Percentiles rank a stretch among this genome's conserved stretches.
Evolutionary conservation across 176 grass and related monocot genomes (phyloP).

Genomic region (Oryza rufipogon): DNA sequence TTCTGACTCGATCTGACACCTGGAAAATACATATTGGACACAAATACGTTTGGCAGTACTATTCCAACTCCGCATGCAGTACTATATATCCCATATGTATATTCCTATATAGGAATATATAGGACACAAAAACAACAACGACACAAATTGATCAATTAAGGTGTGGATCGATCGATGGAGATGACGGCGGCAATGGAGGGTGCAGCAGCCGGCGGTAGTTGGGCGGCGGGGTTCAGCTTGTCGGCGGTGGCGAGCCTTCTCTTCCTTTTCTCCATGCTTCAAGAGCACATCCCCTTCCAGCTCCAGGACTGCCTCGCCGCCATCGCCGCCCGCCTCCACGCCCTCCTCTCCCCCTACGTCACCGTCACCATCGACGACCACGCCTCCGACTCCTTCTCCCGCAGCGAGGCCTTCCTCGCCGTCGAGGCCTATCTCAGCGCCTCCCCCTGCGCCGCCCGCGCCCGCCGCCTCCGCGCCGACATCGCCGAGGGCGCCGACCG

Average conservation of each 20-base stretch:
- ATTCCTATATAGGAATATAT: too few species aligned
- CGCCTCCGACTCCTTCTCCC: constrained; percentile 1
- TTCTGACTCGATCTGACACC: too few species aligned
- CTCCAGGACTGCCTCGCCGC: not conserved
- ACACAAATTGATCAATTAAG: too few species aligned
- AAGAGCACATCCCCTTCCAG: constrained; percentile 38
- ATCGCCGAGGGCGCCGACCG: constrained; percentile 12
- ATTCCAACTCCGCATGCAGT: too few species aligned
- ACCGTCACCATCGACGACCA: constrained; percentile 51
- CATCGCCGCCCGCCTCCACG: not conserved
- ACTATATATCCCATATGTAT: too few species aligned
- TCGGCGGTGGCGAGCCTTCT: constrained; percentile 39
- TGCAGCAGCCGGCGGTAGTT: too few species aligned
- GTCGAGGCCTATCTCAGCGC: constrained; percentile 54
- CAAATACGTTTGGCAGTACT: too few species aligned
- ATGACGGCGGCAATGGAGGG: too few species aligned
- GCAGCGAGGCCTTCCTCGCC: constrained; percentile 38
- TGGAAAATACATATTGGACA: too few species aligned
- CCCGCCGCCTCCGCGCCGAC: constrained; percentile 36
- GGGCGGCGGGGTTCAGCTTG: not conserved
- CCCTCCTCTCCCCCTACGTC: constrained; percentile 17
- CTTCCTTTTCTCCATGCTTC: constrained; percentile 31
- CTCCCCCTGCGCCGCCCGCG: not conserved
- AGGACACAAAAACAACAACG: too few species aligned
- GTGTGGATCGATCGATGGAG: too few species aligned